Conservation (phyloP, 345 rosid genomes). For the Hypericum androsaemum region DNA sequence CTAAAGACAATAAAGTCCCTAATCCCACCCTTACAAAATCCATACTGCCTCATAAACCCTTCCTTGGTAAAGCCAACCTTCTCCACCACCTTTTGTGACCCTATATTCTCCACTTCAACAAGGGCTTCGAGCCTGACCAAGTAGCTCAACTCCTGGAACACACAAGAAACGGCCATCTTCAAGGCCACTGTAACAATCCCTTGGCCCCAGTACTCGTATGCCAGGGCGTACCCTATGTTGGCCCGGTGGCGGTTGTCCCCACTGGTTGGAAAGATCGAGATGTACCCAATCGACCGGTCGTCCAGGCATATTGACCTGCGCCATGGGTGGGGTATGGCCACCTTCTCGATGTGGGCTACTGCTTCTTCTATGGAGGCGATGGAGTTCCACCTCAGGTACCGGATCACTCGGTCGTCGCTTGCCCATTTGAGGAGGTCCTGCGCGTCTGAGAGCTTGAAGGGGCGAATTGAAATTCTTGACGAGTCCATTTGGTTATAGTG, state of each 20-base stretch:
- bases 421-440: slow-evolving; percentile 32
- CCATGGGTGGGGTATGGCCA: slow-evolving; percentile 40
- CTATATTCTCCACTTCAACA: slow-evolving; percentile 25
- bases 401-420: slow-evolving; percentile 28
- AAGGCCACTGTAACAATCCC: slow-evolving; percentile 32
- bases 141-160: slow-evolving; percentile 24
- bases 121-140: slow-evolving; percentile 38
- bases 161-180: slow-evolving; percentile 19
- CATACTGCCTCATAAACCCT: slow-evolving; percentile 34
- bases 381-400: slow-evolving; percentile 24
- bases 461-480: slow-evolving; percentile 22
- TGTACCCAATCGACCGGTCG: slow-evolving; percentile 32
- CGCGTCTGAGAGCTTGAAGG: slow-evolving; percentile 28
- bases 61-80: slow-evolving; percentile 33
- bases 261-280: slow-evolving; percentile 24
- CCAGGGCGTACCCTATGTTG: slow-evolving; percentile 29
- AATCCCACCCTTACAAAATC: slow-evolving; percentile 22
- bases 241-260: slow-evolving; percentile 30
- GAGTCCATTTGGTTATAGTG: neutral
- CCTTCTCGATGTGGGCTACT: slow-evolving; percentile 23
- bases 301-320: slow-evolving; percentile 39
- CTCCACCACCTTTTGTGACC: slow-evolving; percentile 37
- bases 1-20: slow-evolving; percentile 24
- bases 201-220: slow-evolving; percentile 37
- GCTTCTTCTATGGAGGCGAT: slow-evolving; percentile 32